Base-by-base conservation (phyloP, 495 filamentous ascomycete genomes). In the Aspergillus incahuasiensis region DNA sequence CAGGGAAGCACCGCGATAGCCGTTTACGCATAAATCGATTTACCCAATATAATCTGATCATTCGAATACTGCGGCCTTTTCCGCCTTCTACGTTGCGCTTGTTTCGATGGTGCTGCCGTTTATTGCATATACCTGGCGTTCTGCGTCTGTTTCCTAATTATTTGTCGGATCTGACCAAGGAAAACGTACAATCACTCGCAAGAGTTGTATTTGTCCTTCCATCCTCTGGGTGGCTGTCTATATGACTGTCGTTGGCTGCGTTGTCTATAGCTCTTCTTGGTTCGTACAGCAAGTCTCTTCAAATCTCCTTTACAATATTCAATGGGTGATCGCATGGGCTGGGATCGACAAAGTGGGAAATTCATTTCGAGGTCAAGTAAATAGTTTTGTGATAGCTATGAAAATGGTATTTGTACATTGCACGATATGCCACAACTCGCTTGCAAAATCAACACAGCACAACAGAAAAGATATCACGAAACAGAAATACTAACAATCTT, bases 401-500 rank as follows among this genome's bases (percentile, higher is more conserved):
- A 28, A 11, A 24, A 46, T 46, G 21, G 22, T 28, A 46, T 28
- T 13, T 46, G 13, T 48, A 48, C 19, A 48, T 52, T 32, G 19
- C 44, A 43, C 35, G 22, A 57, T 22, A 3, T 5, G 40, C 20
- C 24, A 20, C n/a, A 15, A 16, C 15, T 48, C 47, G 47, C 47
- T 39, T n/a, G 47, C 22, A 32, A 56, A 30, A 40, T n/a, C n/a
- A 43, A 43, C 3, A 24, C 21, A 18, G 20, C n/a, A n/a, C n/a
- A 48, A 43, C 22, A 28, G 22, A 47, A 40, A 20, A 32, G 30
- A 24, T 24, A 22, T 63, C 45, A 64, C 32, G 58, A 56, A 20
- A 78, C 63, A 24, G 54, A 72, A 49, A 99, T 94, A 68, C 88
- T 97, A 25, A 99, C 82, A 67, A 99, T 94, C 77, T 96, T 97